These are phyloP conservation scores for Tuber borchii DNA, from an alignment of 495 filamentous ascomycete genomes.

Conservation along the genomic window DNA sequence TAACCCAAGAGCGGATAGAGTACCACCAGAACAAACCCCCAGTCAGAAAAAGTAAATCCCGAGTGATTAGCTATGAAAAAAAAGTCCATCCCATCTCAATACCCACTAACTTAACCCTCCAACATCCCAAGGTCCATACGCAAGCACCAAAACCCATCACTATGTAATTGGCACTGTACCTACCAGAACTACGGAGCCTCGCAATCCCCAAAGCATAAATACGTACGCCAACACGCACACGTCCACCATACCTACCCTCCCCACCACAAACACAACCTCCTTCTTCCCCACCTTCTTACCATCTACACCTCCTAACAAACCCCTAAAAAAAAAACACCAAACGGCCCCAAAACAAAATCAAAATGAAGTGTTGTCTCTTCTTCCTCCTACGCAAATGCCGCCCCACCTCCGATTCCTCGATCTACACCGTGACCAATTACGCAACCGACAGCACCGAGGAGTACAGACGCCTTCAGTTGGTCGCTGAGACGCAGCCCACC, in stretches of 20 bases:
- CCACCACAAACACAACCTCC: not conserved
- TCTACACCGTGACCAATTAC: not conserved
- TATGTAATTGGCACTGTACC: not conserved
- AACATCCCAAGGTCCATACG: not conserved
- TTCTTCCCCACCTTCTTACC: not conserved
- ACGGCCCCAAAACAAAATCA: not conserved
- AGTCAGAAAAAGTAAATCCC: not conserved
- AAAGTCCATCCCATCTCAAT: not conserved
- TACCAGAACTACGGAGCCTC: not conserved
- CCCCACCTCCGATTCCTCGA: conserved; percentile 1
- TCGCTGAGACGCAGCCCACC: not conserved
- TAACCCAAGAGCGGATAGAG: not conserved
- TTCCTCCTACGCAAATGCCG: not conserved
- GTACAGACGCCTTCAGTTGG: not conserved
- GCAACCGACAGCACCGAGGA: not conserved
- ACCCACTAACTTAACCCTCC: not conserved
- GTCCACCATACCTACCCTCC: not conserved
- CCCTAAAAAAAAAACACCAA: not conserved
- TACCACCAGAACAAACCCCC: not conserved
- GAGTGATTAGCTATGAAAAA: not conserved
- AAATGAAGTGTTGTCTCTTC: conserved; percentile 1
- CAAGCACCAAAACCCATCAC: not conserved
- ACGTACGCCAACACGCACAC: not conserved
- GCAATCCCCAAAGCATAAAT: not conserved
- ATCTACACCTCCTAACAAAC: not conserved